Percentiles rank a stretch among this genome's conserved stretches.
phyloP scores from a whole-genome alignment of 2,329 filamentous ascomycete species.

The Trichothecium roseum region DNA sequence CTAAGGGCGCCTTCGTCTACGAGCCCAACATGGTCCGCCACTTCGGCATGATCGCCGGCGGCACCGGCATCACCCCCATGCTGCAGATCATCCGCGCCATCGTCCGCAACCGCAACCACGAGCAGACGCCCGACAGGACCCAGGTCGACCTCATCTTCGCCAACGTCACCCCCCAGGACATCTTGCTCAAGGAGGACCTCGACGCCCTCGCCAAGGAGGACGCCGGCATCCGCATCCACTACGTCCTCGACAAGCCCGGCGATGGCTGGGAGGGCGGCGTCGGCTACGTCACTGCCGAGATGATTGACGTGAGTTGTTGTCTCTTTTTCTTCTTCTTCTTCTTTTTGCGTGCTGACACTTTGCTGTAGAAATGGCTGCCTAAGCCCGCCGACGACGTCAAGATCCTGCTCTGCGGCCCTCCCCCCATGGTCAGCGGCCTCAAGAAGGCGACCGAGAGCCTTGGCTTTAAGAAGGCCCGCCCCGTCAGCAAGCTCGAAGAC shows the following conservation, averaged over 20 bases:
- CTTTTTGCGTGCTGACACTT: neutral
- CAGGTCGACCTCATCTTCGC: conserved; percentile 93
- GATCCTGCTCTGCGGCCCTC: conserved; percentile 87
- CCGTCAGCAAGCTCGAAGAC: conserved; percentile 95
- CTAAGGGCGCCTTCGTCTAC: conserved; percentile 97
- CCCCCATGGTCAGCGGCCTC: conserved; percentile 91
- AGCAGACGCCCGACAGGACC: conserved; percentile 80
- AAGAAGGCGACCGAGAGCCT: conserved; percentile 91
- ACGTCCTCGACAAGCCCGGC: conserved; percentile 92
- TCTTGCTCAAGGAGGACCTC: conserved; percentile 85
- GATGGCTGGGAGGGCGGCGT: conserved; percentile 86
- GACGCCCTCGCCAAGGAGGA: conserved; percentile 71
- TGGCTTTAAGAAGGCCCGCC: conserved; percentile 83
- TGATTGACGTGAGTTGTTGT: conserved; percentile 63
- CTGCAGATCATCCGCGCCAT: conserved; percentile 91
- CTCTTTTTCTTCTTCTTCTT: neutral
- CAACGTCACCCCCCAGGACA: conserved; percentile 89
- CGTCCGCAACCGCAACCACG: conserved; percentile 65
- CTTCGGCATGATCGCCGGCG: conserved; percentile 97
- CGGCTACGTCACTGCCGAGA: conserved; percentile 89
- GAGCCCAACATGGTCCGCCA: conserved; percentile 91
- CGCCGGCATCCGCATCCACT: conserved; percentile 75
- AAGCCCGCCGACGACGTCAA: conserved; percentile 81
- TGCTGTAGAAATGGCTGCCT: conserved; percentile 60
- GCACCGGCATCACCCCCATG: conserved; percentile 98